phyloP scores from a whole-genome alignment of 768 basidiomycete species.

The Boletus reticulatus region DNA sequence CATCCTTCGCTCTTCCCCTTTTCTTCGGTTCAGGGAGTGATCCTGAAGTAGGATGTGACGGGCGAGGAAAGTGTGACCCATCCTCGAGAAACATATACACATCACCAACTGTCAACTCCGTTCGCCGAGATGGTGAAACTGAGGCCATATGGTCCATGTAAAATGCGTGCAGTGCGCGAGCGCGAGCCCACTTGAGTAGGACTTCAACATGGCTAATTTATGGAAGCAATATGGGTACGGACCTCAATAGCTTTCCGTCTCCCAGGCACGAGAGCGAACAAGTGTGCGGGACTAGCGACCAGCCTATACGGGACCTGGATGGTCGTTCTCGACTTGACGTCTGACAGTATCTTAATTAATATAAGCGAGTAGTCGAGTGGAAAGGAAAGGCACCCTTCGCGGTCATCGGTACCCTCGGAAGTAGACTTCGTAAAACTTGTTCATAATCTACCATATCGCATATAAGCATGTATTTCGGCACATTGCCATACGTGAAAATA shows the following conservation, averaged over 20 bases:
- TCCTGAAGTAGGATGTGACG: constrained; percentile 11
- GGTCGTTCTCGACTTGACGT: constrained; percentile 33
- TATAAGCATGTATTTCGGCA: neutral
- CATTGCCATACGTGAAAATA: neutral
- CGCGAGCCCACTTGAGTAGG: constrained; percentile 41
- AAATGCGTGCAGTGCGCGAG: constrained; percentile 38
- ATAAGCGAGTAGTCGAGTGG: neutral
- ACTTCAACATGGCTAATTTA: neutral
- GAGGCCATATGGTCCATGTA: constrained; percentile 33
- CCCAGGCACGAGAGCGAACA: constrained; percentile 38
- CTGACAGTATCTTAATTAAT: constrained; percentile 20
- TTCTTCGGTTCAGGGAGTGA: constrained; percentile 19
- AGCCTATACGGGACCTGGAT: constrained; percentile 38
- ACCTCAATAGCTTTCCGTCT: constrained; percentile 51
- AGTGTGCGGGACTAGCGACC: constrained; percentile 33
- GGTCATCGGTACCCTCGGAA: constrained; percentile 44
- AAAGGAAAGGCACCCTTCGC: constrained; percentile 33
- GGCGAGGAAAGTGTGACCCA: constrained; percentile 37
- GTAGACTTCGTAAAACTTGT: constrained; percentile 32
- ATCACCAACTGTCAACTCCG: constrained; percentile 38
- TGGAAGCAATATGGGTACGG: constrained; percentile 8
- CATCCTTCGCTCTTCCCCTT: constrained; percentile 25
- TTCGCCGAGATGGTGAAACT: constrained; percentile 15
- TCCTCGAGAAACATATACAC: constrained; percentile 47
- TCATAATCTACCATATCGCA: constrained; percentile 30